Percentiles rank a stretch among this genome's conserved stretches.
phyloP scores from a whole-genome alignment of 345 rosid genomes.

The Euphorbia lathyris region DNA sequence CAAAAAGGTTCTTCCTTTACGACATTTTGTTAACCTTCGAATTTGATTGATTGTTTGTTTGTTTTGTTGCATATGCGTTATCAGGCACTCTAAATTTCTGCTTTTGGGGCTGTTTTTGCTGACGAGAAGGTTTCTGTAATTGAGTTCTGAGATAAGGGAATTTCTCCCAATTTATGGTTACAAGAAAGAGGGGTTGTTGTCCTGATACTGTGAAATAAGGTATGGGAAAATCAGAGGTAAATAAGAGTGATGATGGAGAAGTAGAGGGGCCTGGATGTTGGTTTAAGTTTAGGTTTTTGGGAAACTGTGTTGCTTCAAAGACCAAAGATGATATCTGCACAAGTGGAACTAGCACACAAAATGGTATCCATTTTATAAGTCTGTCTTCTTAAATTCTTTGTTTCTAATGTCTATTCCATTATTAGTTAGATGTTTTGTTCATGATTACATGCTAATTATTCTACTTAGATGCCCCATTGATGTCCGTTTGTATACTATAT shows the following conservation, averaged over 20 bases:
- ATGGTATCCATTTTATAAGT: conserved; percentile 31
- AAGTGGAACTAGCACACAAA: conserved; percentile 30
- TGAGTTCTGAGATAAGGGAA: too few relatives aligned
- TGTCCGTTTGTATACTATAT: background rate
- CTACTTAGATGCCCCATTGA: conserved; percentile 6
- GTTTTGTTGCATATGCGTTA: background rate
- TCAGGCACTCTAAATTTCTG: background rate
- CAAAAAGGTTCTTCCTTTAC: background rate
- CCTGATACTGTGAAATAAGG: conserved; percentile 26
- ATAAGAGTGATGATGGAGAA: conserved; percentile 33
- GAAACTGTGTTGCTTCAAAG: conserved; percentile 35
- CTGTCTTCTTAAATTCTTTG: background rate
- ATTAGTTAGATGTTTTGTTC: background rate
- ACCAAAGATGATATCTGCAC: conserved; percentile 32
- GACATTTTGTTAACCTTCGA: conserved; percentile 10
- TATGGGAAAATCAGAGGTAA: conserved; percentile 26
- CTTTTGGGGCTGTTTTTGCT: background rate
- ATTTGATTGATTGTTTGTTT: background rate
- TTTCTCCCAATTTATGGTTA: conserved; percentile 3
- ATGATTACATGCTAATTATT: background rate
- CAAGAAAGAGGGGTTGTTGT: conserved; percentile 29
- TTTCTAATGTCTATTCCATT: background rate
- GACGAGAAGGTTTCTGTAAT: background rate
- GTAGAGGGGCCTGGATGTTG: conserved; percentile 31
- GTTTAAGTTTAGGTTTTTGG: conserved; percentile 39